Conservation (phyloP, 1,139 yeast genomes). For the Saccharomycopsis hybrid region DNA sequence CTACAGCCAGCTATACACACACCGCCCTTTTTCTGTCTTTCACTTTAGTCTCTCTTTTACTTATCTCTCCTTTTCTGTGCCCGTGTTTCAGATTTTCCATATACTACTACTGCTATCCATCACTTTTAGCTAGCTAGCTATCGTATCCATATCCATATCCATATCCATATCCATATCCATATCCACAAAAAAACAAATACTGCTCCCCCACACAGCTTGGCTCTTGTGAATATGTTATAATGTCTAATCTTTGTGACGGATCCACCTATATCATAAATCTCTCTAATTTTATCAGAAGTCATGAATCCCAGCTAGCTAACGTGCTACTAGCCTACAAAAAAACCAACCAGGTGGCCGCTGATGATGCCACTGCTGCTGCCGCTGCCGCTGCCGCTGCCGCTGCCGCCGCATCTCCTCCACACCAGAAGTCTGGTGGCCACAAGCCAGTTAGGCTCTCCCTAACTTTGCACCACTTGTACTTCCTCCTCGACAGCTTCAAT, state of each 20-base stretch:
- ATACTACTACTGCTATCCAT: too few species aligned
- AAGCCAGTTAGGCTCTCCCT: constrained; percentile 52
- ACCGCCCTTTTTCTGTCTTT: too few species aligned
- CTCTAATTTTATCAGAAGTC: constrained; percentile 17
- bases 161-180: too few species aligned
- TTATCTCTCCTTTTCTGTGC: too few species aligned
- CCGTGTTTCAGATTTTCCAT: too few species aligned
- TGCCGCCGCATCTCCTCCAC: background rate
- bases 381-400: too few species aligned
- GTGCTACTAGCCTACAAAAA: constrained; percentile 14
- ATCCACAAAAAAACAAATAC: too few species aligned
- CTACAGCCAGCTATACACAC: too few species aligned
- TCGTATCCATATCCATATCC: too few species aligned
- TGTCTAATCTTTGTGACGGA: constrained; percentile 20
- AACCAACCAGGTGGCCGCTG: background rate
- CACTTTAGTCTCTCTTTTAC: too few species aligned
- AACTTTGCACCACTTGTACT: constrained; percentile 59
- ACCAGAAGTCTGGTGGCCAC: constrained; percentile 11
- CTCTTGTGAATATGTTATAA: background rate
- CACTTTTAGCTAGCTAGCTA: too few species aligned
- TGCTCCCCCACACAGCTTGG: too few species aligned
- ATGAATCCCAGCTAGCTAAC: constrained; percentile 18
- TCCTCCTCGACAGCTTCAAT: constrained; percentile 51
- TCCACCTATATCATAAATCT: constrained; percentile 19
- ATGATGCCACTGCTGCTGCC: background rate